Percentiles rank a stretch among this genome's conserved stretches.
Conservation (phyloP, 768 basidiomycete species). For the Gloeophyllum trabeum region DNA sequence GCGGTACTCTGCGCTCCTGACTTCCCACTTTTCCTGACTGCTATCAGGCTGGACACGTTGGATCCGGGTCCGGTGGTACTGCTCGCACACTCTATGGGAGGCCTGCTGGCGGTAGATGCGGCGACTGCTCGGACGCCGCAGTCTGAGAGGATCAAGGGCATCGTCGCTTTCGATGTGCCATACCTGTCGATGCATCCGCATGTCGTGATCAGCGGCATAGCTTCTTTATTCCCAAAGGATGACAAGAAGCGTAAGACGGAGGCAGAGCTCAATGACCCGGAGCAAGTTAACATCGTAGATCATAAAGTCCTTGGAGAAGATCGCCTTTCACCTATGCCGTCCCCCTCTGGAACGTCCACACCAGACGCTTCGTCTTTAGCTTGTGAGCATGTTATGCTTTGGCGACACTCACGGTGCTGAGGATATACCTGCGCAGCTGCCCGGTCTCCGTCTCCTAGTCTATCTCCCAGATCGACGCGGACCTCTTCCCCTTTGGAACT, state of each 20-base stretch:
- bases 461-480: too few species aligned
- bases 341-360: too few species aligned
- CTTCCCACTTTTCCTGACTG: not conserved
- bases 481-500: too few species aligned
- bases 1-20: conserved; percentile 5
- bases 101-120: conserved; percentile 45
- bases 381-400: too few species aligned
- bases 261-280: conserved; percentile 5
- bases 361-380: too few species aligned
- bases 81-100: conserved; percentile 51
- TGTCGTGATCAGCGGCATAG: conserved; percentile 44
- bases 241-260: conserved; percentile 17
- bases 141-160: conserved; percentile 34
- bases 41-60: conserved; percentile 38
- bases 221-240: conserved; percentile 31
- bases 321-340: conserved; percentile 2
- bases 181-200: conserved; percentile 55
- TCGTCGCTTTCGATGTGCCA: conserved; percentile 50
- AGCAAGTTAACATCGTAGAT: conserved; percentile 1
- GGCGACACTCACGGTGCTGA: too few species aligned
- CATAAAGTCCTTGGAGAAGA: not conserved
- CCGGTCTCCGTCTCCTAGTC: too few species aligned
- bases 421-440: too few species aligned
- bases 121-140: conserved; percentile 25
- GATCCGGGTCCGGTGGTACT: conserved; percentile 45